phyloP scores from a whole-genome alignment of 306 rosid species.

The Begonia loranthoides region DNA sequence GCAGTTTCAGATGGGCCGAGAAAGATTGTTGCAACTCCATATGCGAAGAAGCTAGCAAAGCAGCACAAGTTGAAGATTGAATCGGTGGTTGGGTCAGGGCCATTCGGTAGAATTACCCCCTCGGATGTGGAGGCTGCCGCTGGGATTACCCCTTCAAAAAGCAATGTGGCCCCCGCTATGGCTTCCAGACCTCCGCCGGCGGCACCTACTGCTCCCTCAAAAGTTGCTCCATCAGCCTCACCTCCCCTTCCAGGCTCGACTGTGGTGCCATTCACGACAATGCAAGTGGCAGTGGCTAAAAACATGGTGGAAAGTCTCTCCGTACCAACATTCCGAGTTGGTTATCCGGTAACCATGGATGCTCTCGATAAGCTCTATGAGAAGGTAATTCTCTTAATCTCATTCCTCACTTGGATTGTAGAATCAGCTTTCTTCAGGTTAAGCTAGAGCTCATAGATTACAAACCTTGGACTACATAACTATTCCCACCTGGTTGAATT shows the following conservation, averaged over 20 bases:
- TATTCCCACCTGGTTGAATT: not conserved
- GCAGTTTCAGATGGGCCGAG: conserved; percentile 26
- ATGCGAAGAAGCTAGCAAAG: conserved; percentile 77
- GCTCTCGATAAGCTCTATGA: conserved; percentile 62
- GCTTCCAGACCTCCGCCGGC: conserved; percentile 15
- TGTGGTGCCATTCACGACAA: conserved; percentile 69
- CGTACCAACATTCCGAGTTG: conserved; percentile 77
- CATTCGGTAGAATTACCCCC: conserved; percentile 63
- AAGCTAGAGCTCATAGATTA: too few species aligned
- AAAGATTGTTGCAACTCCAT: conserved; percentile 82
- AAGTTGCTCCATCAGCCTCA: conserved; percentile 18
- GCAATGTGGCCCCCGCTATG: conserved; percentile 18
- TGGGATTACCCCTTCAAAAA: conserved; percentile 40
- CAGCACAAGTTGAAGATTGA: conserved; percentile 67
- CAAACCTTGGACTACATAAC: too few species aligned
- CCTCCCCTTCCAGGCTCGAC: conserved; percentile 66
- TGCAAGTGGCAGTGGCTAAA: conserved; percentile 83
- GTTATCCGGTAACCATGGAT: conserved; percentile 54
- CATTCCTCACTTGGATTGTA: not conserved
- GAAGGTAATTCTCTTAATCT: conserved; percentile 29
- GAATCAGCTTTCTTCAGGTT: too few species aligned
- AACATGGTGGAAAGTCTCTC: conserved; percentile 84
- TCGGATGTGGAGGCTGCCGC: conserved; percentile 70
- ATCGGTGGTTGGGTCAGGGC: conserved; percentile 58
- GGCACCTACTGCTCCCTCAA: conserved; percentile 17